Evolutionary conservation across 2,329 filamentous ascomycete species (phyloP).

Genomic region (Phoma sp.): DNA sequence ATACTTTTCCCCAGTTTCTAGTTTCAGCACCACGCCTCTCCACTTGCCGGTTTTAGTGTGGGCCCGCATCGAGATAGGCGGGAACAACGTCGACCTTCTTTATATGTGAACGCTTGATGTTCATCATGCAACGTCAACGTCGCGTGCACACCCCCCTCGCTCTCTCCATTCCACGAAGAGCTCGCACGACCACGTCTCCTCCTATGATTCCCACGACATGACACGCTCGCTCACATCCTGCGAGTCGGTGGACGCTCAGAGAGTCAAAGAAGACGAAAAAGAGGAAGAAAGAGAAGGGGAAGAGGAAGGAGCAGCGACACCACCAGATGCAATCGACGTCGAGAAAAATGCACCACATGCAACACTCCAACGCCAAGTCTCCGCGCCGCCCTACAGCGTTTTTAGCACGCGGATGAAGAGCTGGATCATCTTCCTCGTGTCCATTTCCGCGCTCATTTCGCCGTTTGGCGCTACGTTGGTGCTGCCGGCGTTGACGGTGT

Average conservation of each 20-base stretch:
- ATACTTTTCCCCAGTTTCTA: not conserved
- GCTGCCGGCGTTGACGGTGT: constrained; percentile 44
- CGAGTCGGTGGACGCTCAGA: not conserved
- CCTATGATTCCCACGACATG: not conserved
- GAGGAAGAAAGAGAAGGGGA: not conserved
- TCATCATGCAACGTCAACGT: too few relatives aligned
- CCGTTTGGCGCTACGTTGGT: constrained; percentile 51
- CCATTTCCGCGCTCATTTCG: constrained; percentile 55
- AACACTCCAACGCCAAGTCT: constrained; percentile 27
- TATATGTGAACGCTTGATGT: too few relatives aligned
- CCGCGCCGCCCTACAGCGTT: constrained; percentile 39
- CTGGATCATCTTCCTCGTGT: constrained; percentile 57
- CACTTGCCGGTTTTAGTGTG: constrained; percentile 9
- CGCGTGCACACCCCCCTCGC: too few relatives aligned
- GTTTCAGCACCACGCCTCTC: constrained; percentile 4
- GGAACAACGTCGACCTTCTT: not conserved
- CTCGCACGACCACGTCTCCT: not conserved
- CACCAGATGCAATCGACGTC: not conserved
- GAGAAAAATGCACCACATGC: constrained; percentile 12
- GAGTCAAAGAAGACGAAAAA: too few relatives aligned
- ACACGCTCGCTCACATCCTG: not conserved
- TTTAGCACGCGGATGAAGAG: constrained; percentile 50
- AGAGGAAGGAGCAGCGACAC: not conserved
- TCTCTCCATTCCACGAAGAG: not conserved
- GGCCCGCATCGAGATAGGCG: not conserved